Conservation (phyloP, 2,329 filamentous ascomycete genomes). For the Kalmusia sp. region DNA sequence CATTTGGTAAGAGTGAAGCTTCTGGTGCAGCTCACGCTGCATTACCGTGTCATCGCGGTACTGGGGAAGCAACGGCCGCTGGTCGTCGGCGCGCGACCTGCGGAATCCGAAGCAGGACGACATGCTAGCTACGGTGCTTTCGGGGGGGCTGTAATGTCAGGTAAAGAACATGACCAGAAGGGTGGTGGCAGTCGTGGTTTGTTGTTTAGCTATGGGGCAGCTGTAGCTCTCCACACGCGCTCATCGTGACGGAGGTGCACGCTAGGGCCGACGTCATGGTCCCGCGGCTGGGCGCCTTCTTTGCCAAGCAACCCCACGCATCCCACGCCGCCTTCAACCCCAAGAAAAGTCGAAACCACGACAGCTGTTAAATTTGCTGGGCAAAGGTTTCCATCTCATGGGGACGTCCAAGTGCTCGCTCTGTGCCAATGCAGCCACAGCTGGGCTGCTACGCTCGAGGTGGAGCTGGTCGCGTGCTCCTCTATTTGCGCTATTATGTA, state of each 20-base stretch:
- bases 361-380: conserved; percentile 2
- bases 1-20: conserved; percentile 95
- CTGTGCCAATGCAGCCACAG: not conserved
- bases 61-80: conserved; percentile 76
- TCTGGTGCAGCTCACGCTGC: conserved; percentile 81
- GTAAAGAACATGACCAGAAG: not conserved
- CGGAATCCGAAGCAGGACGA: conserved; percentile 71
- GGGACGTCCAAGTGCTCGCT: not conserved
- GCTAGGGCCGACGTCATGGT: conserved; percentile 14
- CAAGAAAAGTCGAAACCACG: not conserved
- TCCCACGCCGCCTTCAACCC: not conserved
- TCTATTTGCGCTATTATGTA: not conserved
- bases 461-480: conserved; percentile 3
- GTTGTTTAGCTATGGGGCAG: not conserved
- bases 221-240: not conserved
- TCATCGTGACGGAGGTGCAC: conserved; percentile 11
- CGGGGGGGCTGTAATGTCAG: conserved; percentile 8
- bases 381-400: too few species aligned
- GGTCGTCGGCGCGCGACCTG: conserved; percentile 66
- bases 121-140: conserved; percentile 46
- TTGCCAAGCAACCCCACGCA: not conserved
- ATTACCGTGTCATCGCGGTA: conserved; percentile 82
- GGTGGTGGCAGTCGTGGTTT: not conserved
- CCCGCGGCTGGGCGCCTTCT: not conserved
- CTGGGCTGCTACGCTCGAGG: too few species aligned